These are phyloP conservation scores for Populus pruinosa DNA, from an alignment of 345 rosid species.

Conservation along the genomic window DNA sequence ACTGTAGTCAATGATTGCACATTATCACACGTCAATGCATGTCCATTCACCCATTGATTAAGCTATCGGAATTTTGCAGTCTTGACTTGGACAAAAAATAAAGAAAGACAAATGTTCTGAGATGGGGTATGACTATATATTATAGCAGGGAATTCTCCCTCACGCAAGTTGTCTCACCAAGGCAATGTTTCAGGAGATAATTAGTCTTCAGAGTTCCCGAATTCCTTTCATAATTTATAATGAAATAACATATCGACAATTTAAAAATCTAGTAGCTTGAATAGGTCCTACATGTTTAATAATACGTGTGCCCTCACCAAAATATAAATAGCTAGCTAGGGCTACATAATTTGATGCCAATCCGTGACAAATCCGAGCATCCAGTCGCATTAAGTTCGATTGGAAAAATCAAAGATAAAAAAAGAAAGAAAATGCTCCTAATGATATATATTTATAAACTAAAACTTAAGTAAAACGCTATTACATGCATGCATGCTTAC, in stretches of 20 bases:
- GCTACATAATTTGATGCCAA: background rate
- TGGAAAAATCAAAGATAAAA: background rate
- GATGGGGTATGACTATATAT: background rate
- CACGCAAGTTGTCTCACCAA: background rate
- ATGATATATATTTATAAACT: too few species aligned
- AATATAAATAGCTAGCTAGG: background rate
- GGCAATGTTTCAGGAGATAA: background rate
- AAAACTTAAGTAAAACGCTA: too few species aligned
- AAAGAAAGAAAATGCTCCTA: too few species aligned
- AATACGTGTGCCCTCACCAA: too few species aligned
- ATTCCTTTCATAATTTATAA: too few species aligned
- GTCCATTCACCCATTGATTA: conserved; percentile 16
- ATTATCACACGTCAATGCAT: background rate
- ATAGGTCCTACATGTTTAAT: background rate
- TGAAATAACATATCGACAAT: background rate
- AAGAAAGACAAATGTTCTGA: background rate
- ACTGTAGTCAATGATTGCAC: conserved; percentile 8
- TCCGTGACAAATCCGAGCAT: background rate
- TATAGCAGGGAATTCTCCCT: background rate
- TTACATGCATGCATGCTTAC: background rate
- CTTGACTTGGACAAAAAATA: conserved; percentile 10
- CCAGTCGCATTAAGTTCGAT: background rate
- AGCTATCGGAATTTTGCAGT: conserved; percentile 20
- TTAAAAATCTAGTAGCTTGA: background rate
- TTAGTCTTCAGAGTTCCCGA: background rate